These are phyloP conservation scores for Syncephalis fuscata DNA, from an alignment of 371 early-diverging fungal genomes.

Conservation along the genomic window DNA sequence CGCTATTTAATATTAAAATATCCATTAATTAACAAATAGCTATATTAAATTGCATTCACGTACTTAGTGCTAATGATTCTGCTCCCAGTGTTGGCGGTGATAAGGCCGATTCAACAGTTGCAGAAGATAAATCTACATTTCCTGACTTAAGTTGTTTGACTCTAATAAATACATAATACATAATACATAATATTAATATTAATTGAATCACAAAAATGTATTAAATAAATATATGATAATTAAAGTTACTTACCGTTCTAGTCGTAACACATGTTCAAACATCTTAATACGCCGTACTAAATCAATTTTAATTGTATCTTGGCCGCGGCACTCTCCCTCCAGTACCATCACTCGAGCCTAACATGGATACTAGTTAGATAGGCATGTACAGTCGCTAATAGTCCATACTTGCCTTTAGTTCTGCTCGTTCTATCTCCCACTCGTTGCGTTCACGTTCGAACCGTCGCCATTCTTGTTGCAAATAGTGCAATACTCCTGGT, in stretches of 20 bases:
- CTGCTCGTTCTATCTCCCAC: slow-evolving; percentile 75
- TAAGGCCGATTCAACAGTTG: neutral
- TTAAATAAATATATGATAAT: neutral
- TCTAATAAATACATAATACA: too few species aligned
- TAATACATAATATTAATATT: too few species aligned
- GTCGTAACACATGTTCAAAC: slow-evolving; percentile 70
- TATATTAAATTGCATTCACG: too few species aligned
- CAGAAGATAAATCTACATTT: neutral
- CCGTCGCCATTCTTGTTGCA: slow-evolving; percentile 72
- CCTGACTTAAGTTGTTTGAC: neutral
- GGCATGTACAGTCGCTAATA: too few species aligned
- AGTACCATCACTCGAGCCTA: slow-evolving; percentile 60
- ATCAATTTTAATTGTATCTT: slow-evolving; percentile 59
- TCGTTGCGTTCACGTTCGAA: slow-evolving; percentile 78
- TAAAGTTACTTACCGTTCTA: slow-evolving; percentile 36
- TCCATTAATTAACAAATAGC: too few species aligned
- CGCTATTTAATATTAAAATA: too few species aligned
- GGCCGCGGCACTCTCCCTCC: slow-evolving; percentile 68
- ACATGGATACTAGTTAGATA: too few species aligned
- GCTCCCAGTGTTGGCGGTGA: neutral
- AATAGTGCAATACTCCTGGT: slow-evolving; percentile 65
- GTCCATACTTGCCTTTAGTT: slow-evolving; percentile 51
- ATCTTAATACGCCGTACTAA: slow-evolving; percentile 68
- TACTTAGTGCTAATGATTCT: neutral
- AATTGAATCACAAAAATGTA: too few species aligned